phyloP scores from a whole-genome alignment of 2,329 filamentous ascomycete genomes.

The Pezicula radicicola region DNA sequence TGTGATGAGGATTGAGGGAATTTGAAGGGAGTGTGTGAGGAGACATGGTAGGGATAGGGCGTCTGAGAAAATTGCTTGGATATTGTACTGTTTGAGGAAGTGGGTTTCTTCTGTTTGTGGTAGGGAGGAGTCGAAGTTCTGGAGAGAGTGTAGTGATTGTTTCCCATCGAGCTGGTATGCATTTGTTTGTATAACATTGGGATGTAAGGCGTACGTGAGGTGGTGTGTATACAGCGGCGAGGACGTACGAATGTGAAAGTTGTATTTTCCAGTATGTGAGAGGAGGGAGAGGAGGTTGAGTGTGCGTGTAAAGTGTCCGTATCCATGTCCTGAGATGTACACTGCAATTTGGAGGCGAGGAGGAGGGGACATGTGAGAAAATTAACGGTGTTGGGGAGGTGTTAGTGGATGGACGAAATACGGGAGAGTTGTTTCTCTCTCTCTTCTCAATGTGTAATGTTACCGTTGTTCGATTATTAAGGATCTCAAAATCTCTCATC shows the following conservation, averaged over 20 bases:
- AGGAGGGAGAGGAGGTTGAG: constrained; percentile 29
- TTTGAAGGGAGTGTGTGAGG: constrained; percentile 6
- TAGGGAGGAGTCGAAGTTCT: constrained; percentile 4
- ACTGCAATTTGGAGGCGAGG: constrained; percentile 12
- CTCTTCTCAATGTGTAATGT: no score
- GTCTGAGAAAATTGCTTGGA: constrained; percentile 8
- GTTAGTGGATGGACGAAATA: background rate
- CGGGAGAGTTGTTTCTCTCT: background rate
- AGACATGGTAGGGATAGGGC: constrained; percentile 8
- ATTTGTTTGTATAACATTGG: constrained; percentile 9
- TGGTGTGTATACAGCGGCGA: constrained; percentile 4
- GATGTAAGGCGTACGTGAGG: constrained; percentile 5
- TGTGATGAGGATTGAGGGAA: constrained; percentile 9
- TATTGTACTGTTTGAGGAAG: constrained; percentile 6
- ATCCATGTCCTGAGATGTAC: constrained; percentile 7
- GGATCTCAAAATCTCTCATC: no score
- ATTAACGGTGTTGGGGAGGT: background rate
- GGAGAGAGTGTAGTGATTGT: constrained; percentile 8
- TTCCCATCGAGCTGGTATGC: constrained; percentile 9
- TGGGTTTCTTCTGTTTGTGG: constrained; percentile 6
- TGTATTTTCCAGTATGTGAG: constrained; percentile 13
- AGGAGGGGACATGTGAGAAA: constrained; percentile 1
- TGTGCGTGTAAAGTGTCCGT: constrained; percentile 32
- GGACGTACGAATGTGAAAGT: constrained; percentile 11
- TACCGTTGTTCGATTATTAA: no score